A percentile compares a stretch with the other conserved stretches of the same genome.
Conservation (phyloP, 176 grass and related monocot species). For the Chloris gayana region DNA sequence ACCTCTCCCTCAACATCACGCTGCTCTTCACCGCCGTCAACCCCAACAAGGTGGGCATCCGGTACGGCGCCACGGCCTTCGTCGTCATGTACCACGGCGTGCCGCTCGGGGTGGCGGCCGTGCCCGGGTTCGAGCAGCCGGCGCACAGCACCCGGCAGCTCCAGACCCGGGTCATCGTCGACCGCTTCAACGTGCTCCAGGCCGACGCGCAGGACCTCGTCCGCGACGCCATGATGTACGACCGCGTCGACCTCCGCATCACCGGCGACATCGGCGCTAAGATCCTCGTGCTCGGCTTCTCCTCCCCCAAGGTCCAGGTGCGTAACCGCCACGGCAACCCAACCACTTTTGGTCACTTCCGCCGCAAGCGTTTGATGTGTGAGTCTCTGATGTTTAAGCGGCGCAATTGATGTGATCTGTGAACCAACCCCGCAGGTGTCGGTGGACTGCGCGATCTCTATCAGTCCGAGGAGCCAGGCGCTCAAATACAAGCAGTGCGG, state of each 20-base stretch:
- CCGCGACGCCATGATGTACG: conserved; percentile 78
- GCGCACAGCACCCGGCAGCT: conserved; percentile 81
- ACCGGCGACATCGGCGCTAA: conserved; percentile 87
- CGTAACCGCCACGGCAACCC: neutral
- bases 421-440: conserved; percentile 64
- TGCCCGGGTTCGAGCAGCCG: conserved; percentile 91
- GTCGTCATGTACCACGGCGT: conserved; percentile 96
- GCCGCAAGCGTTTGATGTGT: neutral
- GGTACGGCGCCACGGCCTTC: conserved; percentile 73
- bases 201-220: conserved; percentile 86
- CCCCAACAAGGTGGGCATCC: conserved; percentile 95
- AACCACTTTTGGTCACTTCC: conserved; percentile 25
- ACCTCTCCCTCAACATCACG: conserved; percentile 97
- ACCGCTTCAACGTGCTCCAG: conserved; percentile 96
- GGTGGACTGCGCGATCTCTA: conserved; percentile 91
- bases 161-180: conserved; percentile 83
- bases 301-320: conserved; percentile 91
- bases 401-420: conserved; percentile 20
- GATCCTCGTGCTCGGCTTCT: conserved; percentile 89
- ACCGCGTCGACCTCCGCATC: conserved; percentile 91
- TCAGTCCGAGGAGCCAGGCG: conserved; percentile 90
- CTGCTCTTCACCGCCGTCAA: conserved; percentile 89
- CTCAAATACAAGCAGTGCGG: conserved; percentile 97
- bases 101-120: conserved; percentile 83
- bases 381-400: conserved; percentile 17